phyloP scores from a whole-genome alignment of 805 yeast species.

The Candida succiphila region DNA sequence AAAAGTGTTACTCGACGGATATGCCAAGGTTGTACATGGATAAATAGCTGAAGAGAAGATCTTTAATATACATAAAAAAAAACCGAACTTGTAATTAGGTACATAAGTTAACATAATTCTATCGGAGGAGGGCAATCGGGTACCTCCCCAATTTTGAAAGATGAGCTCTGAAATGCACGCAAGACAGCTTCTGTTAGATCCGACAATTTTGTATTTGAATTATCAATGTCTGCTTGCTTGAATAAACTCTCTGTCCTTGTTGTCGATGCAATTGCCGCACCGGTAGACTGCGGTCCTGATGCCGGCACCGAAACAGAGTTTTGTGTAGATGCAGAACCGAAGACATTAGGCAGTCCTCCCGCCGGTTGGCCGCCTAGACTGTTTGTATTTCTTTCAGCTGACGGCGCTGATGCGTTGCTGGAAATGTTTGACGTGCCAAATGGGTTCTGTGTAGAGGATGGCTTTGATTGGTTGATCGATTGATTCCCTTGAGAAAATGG shows the following conservation, averaged over 20 bases:
- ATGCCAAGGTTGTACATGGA: constrained; percentile 9
- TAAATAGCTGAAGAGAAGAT: too few relatives aligned
- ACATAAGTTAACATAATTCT: constrained; percentile 24
- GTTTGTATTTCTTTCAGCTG: too few relatives aligned
- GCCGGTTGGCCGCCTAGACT: too few relatives aligned
- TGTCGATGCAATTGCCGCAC: constrained; percentile 4
- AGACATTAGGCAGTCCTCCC: too few relatives aligned
- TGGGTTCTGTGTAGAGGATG: too few relatives aligned
- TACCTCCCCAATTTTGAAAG: constrained; percentile 49
- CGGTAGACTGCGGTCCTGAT: constrained; percentile 5
- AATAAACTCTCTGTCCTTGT: constrained; percentile 4
- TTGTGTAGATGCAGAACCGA: constrained; percentile 3
- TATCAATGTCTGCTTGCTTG: constrained; percentile 13
- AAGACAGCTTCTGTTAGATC: constrained; percentile 34
- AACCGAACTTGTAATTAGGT: too few relatives aligned
- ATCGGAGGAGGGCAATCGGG: constrained; percentile 71
- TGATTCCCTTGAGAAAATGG: too few relatives aligned
- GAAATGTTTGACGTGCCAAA: too few relatives aligned
- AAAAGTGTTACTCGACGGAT: constrained; percentile 25
- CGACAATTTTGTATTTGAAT: constrained; percentile 16
- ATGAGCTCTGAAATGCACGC: constrained; percentile 34
- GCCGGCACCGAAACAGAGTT: constrained; percentile 6
- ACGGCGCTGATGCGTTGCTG: too few relatives aligned
- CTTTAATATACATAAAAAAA: too few relatives aligned
- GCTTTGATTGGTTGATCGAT: too few relatives aligned